Conservation (phyloP, 2,329 filamentous ascomycete genomes). For the Pseudohalonectria lignicola region DNA sequence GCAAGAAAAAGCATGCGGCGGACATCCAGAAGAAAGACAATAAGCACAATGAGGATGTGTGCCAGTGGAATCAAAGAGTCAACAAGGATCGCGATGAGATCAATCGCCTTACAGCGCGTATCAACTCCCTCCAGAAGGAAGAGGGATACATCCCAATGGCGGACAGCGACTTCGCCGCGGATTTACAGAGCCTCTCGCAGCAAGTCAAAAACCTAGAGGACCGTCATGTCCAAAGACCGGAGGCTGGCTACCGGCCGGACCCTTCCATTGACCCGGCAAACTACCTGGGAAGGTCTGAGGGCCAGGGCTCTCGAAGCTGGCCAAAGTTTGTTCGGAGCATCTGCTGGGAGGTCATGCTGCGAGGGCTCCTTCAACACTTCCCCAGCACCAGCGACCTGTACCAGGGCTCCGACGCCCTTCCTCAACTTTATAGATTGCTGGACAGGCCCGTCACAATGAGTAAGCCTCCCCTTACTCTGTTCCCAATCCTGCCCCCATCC, state of each 20-base stretch:
- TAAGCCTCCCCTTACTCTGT: too few species aligned
- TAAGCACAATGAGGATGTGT: too few species aligned
- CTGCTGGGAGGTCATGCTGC: constrained; percentile 4
- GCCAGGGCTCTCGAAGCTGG: background rate
- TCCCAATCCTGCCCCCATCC: too few species aligned
- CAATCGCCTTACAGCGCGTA: too few species aligned
- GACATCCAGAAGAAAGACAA: background rate
- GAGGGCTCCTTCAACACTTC: constrained; percentile 2
- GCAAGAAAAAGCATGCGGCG: background rate
- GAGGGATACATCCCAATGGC: background rate
- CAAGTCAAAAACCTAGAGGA: constrained; percentile 2
- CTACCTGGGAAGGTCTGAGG: background rate
- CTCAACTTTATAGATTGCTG: too few species aligned
- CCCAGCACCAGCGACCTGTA: too few species aligned
- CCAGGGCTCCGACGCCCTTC: too few species aligned
- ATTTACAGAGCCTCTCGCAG: constrained; percentile 1
- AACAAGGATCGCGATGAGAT: too few species aligned
- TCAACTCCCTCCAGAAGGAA: background rate
- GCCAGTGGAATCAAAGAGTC: too few species aligned
- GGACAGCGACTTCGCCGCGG: background rate
- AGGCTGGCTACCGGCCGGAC: background rate
- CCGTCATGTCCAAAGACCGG: background rate
- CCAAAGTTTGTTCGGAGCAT: constrained; percentile 1
- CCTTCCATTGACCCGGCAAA: constrained; percentile 1
- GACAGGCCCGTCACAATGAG: too few species aligned